Percentiles rank a stretch among this genome's conserved stretches.
Conservation (phyloP, 2,329 filamentous ascomycete species). For the Beauveria australis region DNA sequence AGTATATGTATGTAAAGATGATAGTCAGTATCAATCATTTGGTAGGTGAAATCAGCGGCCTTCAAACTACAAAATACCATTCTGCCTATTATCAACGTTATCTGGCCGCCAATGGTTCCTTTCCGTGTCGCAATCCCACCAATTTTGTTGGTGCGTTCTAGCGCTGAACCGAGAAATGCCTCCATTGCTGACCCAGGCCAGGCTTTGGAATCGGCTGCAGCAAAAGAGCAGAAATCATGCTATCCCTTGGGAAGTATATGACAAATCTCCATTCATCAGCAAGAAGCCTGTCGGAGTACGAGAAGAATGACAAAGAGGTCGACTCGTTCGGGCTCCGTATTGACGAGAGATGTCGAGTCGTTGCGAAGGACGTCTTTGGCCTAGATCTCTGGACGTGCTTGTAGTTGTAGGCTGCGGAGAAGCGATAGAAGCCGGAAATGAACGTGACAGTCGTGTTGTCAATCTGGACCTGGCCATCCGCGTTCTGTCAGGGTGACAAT, state of each 20-base stretch:
- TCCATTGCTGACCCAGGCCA: constrained; percentile 48
- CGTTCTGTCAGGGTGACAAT: constrained; percentile 30
- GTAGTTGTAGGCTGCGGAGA: constrained; percentile 54
- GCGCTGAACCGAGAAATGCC: constrained; percentile 50
- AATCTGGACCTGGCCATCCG: constrained; percentile 26
- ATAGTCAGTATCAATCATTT: constrained; percentile 57
- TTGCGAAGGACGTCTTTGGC: constrained; percentile 41
- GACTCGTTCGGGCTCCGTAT: constrained; percentile 36
- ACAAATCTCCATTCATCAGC: constrained; percentile 59
- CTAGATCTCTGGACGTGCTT: constrained; percentile 50
- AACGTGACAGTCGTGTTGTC: constrained; percentile 37
- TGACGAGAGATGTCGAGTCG: constrained; percentile 35
- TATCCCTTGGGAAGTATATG: constrained; percentile 60
- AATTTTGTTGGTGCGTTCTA: constrained; percentile 51
- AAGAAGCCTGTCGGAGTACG: constrained; percentile 53
- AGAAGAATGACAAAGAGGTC: constrained; percentile 52
- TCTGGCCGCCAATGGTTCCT: constrained; percentile 43
- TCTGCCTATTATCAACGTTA: constrained; percentile 23
- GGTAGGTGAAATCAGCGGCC: constrained; percentile 47
- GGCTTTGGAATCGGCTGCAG: constrained; percentile 46
- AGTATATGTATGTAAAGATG: constrained; percentile 54
- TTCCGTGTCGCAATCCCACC: constrained; percentile 58
- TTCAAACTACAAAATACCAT: constrained; percentile 40
- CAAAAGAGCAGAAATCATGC: constrained; percentile 52
- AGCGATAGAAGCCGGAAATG: constrained; percentile 44